Evolutionary conservation across 1,284 basidiomycete genomes (phyloP), one percentile per base, ranked within the genome.

Genomic region (Ustilago xerochloae): DNA sequence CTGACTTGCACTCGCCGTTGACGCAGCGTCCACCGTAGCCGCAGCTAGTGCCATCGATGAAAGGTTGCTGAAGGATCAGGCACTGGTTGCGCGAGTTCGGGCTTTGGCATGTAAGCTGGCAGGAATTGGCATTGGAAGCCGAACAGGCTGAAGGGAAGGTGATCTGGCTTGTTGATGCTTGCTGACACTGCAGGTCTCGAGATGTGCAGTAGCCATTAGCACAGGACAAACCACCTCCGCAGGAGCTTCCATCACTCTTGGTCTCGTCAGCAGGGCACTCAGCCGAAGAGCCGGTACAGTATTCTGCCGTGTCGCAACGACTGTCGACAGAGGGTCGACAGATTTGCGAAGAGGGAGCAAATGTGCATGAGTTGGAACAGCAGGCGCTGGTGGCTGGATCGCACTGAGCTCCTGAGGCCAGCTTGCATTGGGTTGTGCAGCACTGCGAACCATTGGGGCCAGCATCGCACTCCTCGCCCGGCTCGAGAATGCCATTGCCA

Each of bases 391-490:
- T 92, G 45, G 87, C 84, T 1, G 93, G 92, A 83, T 94, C 93
- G 84, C 94, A 97, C 15, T 90, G 88, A 0, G 93, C 90, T 20
- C 89, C 89, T 28, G 86, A 77, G 36, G 82, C 88, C 86, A 95
- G 92, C 85, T 90, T 91, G 87, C 94, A 97, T 4, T 92, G 93
- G 26, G 85, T 69, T 1, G 89, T 81, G 85, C 94, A 97, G 86
- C 93, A 95, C 20, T 59, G 56, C 4, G 89, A 85, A 13, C 90
- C 91, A 48, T 88, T 88, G 16, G 85, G 83, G 35, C 93, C 93
- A 0, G 93, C 93, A 84, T 96, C 93, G 84, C 94, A 96, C 60
- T 95, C 91, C 86, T 95, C 93, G 45, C 91, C 88, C 12, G 84
- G 84, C 59, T 88, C 87, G 9, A 87, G 77, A 56, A 87, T 87